Percentiles rank a stretch among this genome's conserved stretches.
Conservation (phyloP, 768 basidiomycete species). For the Mycena venus region DNA sequence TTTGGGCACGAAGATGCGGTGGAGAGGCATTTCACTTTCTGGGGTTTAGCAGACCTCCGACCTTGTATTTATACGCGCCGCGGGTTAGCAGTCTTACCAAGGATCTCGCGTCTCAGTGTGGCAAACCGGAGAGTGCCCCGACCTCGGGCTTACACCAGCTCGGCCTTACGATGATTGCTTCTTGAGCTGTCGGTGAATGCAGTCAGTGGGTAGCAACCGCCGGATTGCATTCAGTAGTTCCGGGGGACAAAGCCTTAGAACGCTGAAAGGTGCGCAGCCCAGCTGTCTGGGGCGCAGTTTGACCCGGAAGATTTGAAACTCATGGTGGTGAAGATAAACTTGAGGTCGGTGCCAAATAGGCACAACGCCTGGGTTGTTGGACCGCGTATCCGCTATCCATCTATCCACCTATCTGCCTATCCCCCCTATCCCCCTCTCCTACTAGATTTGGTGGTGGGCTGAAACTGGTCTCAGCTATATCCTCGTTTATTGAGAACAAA, state of each 20-base stretch:
- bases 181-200: not conserved
- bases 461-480: no score
- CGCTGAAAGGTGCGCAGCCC: not conserved
- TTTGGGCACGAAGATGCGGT: conserved; percentile 37
- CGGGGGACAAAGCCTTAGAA: not conserved
- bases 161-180: not conserved
- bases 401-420: no score
- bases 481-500: no score
- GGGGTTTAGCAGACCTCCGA: not conserved
- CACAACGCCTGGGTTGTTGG: not conserved
- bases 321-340: not conserved
- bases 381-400: no score
- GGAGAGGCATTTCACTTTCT: conserved; percentile 36
- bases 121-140: not conserved
- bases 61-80: not conserved
- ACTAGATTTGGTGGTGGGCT: no score
- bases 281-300: not conserved
- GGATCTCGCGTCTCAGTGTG: not conserved
- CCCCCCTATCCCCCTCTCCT: no score
- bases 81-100: not conserved
- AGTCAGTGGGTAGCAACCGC: not conserved
- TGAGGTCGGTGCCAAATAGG: not conserved
- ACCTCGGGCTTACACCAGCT: conserved; percentile 9
- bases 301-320: not conserved
- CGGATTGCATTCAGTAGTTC: conserved; percentile 2